Base-by-base conservation (phyloP, 2,329 filamentous ascomycete species). In the Rhynchosporium graminicola region DNA sequence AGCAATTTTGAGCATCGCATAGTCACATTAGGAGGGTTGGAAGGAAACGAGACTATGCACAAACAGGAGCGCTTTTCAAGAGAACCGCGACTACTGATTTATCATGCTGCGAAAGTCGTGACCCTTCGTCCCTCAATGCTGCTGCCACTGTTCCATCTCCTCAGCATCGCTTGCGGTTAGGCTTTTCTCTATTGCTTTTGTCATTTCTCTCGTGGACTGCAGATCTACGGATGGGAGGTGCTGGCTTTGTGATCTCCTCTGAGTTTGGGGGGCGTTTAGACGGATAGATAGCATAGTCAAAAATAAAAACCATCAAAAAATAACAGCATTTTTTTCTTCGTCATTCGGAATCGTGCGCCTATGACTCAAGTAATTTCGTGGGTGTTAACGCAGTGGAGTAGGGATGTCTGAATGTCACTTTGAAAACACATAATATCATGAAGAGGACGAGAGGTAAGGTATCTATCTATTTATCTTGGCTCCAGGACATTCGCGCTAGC, bases 221-320 rank as follows among this genome's bases (percentile, higher is more conserved):
- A 12, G 33, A 40, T 20, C 31, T 38, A 33, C 31, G 50, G 33
- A 33, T 12, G 33, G 7, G 20, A 10, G 38, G 20, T n/a, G 51
- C n/a, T 26, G 51, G 51, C 51, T 52, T 38, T 42, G 45, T 46
- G 60, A 48, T 33, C 40, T 51, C 61, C n/a, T 12, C 36, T 42
- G 36, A 54, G 6, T 4, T 62, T 48, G 47, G 46, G 48, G 43
- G 67, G 67, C 65, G 67, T 68, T 69, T 65, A 66, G 64, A 66
- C 65, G 65, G 67, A 65, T 69, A 68, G 67, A 69, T 65, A 69
- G 65, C 63, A 68, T 68, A 59, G 51, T 36, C 43, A n/a, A 54
- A 60, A 63, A 67, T 59, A 15, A 29, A 47, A 54, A 38, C 36
- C 38, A 6, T 48, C 3, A 42, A 31, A 45, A 56, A 61, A 56